Evolutionary conservation across 2,329 filamentous ascomycete species (phyloP), one percentile per base, ranked within the genome.

Genomic region (Clathrospora elynae): DNA sequence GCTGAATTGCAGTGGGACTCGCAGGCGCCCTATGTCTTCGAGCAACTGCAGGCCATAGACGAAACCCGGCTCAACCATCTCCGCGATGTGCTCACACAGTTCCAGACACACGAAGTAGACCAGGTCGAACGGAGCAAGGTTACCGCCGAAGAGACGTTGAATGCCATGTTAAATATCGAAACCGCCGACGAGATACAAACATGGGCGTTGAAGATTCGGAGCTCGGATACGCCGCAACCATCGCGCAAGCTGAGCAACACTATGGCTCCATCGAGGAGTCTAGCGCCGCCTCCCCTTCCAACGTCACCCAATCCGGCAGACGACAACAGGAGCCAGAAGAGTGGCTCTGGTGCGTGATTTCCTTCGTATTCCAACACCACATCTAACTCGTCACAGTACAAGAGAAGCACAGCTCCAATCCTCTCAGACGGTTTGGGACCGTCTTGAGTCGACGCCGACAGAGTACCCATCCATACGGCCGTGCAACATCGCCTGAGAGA

Each of bases 1-100:
- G 86, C 90, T n/a, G 82, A 79, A 30, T 81, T 86, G 54, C 87
- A 95, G 66, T 99, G 93, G 93, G 86, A 96, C 42, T 90, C 90
- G 1, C 90, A 96, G 69, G 90, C 93, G 10, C 93, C 93, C 1
- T 97, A 89, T 71, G 87, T 96, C 48, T 96, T 95, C 64, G 93
- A 99, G 72, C 87, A 86, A 48, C 81, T 99, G 17, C 93, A 99
- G 68, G 86, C 88, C 5, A 76, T 95, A 20, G 93, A 99, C 65
- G 93, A 99, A 74, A 85, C 82, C 58, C 84, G 93, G 42, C 77
- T 95, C 55, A 96, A 96, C 69, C 87, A 95, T 63, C 78, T 99
- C 46, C 87, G 92, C 49, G 92, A 97, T 70, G 82, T 88, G 26
- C 79, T 99, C 47, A 97, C 93, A 1, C 91, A 96, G 63, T 87